Conservation (phyloP, 345 rosid species). For the Orychophragmus violaceus region DNA sequence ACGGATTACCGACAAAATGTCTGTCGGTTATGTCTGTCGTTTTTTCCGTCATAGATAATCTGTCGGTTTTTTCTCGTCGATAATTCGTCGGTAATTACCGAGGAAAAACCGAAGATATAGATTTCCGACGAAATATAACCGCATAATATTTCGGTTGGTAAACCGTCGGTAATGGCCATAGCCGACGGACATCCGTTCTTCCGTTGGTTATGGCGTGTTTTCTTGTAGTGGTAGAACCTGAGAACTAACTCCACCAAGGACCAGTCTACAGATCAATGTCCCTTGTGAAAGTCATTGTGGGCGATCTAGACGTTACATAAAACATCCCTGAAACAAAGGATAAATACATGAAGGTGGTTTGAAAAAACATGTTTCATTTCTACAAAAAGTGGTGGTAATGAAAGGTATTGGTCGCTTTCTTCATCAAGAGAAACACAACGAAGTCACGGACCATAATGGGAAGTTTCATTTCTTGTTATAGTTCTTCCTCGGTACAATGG, state of each 20-base stretch:
- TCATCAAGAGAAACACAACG: constrained; percentile 62
- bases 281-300: constrained; percentile 79
- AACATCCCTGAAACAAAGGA: constrained; percentile 51
- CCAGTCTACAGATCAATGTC: constrained; percentile 51
- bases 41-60: too few species aligned
- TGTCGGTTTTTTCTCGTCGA: too few species aligned
- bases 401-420: constrained; percentile 76
- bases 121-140: too few species aligned
- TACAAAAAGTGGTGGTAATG: constrained; percentile 72
- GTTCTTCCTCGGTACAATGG: constrained; percentile 31
- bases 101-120: too few species aligned
- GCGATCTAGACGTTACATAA: constrained; percentile 61
- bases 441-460: constrained; percentile 52
- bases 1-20: too few species aligned
- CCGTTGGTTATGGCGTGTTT: too few species aligned
- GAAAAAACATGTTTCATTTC: constrained; percentile 53
- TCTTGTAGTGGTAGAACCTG: constrained; percentile 83
- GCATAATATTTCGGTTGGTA: too few species aligned
- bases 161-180: too few species aligned
- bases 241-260: constrained; percentile 74
- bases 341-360: constrained; percentile 49
- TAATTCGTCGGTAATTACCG: too few species aligned
- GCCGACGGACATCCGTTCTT: too few species aligned
- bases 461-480: too few species aligned
- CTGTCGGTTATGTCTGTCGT: too few species aligned